Base-by-base conservation (phyloP, 139 green algal species). In the Dunaliella primolecta region DNA sequence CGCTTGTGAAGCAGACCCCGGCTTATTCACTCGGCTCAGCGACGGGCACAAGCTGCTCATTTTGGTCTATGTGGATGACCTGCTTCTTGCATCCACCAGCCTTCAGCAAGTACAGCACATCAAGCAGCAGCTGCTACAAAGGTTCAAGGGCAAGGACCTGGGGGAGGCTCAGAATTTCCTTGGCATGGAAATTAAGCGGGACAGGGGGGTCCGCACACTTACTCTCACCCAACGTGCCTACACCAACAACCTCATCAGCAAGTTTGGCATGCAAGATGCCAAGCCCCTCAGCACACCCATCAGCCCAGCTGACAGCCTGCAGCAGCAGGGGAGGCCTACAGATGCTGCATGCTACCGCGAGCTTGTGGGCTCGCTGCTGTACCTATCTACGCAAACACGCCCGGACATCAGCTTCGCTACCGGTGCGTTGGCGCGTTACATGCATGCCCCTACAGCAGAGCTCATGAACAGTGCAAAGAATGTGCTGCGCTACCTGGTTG, bases 351-450 rank as follows among this genome's bases (percentile, higher is more conserved):
- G 36, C 25, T 91, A 91, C 46, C 46, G 29, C 15, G n/a, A 86
- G 56, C 74, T 91, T 27, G 82, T 88, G 29, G 87, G 89, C 56
- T 84, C 36, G 21, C 70, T 89, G 30, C 83, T 89, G 15, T 88
- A 88, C 64, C 32, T 89, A 0, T 70, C 75, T 25, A 82, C 80
- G 1, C 84, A 81, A 74, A 89, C 85, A 25, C 36, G 89, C 2
- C 89, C 89, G 2, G 89, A 92, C 83, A 83, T 92, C 0, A 64
- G 86, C 0, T 82, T 87, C 46, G 84, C 87, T 36, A 86, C 88
- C 71, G 83, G 87, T 81, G 83, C 76, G 2, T 75, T 93, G 46
- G 32, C 86, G 0, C 55, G 87, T 15, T 86, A 86, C 82, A 89
- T 93, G 87, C 37, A 83, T 3, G 77, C 55, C 24, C 87, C 89